phyloP scores from a whole-genome alignment of 176 grass and related monocot genomes.

The Panicum miliaceum region DNA sequence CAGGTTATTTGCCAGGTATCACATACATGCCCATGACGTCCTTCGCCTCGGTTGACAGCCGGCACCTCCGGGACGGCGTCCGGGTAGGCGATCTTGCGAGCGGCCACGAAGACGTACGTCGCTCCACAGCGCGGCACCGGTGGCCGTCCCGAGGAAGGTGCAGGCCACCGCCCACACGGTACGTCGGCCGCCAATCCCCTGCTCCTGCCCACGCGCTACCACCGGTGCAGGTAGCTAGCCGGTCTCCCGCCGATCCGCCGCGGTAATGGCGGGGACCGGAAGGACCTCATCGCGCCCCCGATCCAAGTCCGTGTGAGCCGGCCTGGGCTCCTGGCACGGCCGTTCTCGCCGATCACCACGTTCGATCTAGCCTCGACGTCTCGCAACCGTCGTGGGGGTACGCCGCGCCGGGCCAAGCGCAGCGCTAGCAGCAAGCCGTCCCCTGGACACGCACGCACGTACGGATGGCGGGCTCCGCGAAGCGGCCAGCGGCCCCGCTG shows the following conservation, averaged over 20 bases:
- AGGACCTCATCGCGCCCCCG: too few relatives aligned
- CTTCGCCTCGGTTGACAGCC: constrained; percentile 50
- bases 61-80: constrained; percentile 49
- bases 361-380: too few relatives aligned
- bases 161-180: constrained; percentile 78
- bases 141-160: constrained; percentile 66
- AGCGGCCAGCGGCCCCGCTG: too few relatives aligned
- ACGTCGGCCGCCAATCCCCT: constrained; percentile 54
- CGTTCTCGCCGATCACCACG: constrained; percentile 4
- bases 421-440: too few relatives aligned
- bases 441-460: too few relatives aligned
- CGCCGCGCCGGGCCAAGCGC: too few relatives aligned
- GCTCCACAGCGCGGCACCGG: constrained; percentile 51
- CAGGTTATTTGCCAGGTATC: background rate
- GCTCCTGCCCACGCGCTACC: constrained; percentile 69
- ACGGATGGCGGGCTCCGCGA: too few relatives aligned
- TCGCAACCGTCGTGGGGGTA: too few relatives aligned
- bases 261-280: too few relatives aligned
- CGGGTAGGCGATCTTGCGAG: constrained; percentile 67
- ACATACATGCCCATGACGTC: constrained; percentile 61
- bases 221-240: constrained; percentile 76
- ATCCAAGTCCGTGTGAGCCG: background rate
- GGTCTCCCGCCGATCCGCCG: constrained; percentile 55
- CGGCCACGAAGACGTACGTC: constrained; percentile 46
- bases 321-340: constrained; percentile 51